phyloP scores from a whole-genome alignment of 441 rosid species.

The Eutrema salsugineum region DNA sequence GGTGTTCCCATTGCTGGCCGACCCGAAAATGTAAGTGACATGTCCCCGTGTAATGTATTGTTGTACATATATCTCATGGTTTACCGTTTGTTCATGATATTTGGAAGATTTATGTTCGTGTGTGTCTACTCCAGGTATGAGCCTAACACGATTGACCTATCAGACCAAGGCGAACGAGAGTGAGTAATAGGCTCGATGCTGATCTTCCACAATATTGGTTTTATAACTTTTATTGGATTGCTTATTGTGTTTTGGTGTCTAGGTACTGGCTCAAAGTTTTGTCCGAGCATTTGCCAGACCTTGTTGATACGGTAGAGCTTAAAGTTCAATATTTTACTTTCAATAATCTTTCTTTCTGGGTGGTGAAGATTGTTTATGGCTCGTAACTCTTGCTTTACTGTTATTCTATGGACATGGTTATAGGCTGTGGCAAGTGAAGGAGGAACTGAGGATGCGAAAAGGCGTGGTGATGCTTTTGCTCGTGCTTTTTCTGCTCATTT shows the following conservation, averaged over 20 bases:
- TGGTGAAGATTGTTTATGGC: background rate
- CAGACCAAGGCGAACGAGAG: constrained; percentile 88
- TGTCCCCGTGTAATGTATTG: background rate
- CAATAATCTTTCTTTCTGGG: background rate
- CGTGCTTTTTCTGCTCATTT: constrained; percentile 99
- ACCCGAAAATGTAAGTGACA: constrained; percentile 73
- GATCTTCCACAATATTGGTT: background rate
- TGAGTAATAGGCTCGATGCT: constrained; percentile 42
- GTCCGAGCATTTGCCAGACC: constrained; percentile 89
- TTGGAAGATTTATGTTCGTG: background rate
- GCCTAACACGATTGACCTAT: constrained; percentile 95
- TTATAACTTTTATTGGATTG: background rate
- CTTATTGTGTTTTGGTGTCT: constrained; percentile 24
- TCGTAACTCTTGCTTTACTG: background rate
- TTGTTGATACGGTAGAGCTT: constrained; percentile 77
- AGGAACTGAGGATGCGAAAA: constrained; percentile 95
- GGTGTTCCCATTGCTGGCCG: constrained; percentile 80
- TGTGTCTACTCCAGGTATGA: constrained; percentile 67
- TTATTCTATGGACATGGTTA: constrained; percentile 24
- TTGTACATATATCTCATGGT: background rate
- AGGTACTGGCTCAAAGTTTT: constrained; percentile 98
- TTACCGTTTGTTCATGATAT: background rate
- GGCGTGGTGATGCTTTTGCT: constrained; percentile 99
- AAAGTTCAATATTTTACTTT: background rate
- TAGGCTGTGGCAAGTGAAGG: constrained; percentile 99